Percentiles rank a stretch among this genome's conserved stretches.
These are phyloP conservation scores for Peniophora sp. DNA, from an alignment of 1,284 basidiomycete genomes.

Conservation along the genomic window DNA sequence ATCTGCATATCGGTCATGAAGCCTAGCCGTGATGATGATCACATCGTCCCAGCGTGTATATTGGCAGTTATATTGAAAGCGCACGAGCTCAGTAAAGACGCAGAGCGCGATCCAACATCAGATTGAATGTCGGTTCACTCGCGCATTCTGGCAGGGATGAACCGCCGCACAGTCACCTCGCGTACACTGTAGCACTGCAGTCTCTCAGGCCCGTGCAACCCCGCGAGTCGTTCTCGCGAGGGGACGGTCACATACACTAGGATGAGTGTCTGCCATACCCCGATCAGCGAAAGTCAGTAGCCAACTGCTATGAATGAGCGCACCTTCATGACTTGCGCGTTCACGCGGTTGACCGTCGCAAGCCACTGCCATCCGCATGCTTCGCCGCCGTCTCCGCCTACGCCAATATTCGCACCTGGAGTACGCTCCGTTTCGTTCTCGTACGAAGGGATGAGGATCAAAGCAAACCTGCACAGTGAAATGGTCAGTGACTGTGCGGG, in stretches of 20 bases:
- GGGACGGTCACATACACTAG: conserved; percentile 91
- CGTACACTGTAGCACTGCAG: conserved; percentile 70
- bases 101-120: too few species aligned
- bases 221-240: conserved; percentile 39
- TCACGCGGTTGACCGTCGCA: conserved; percentile 94
- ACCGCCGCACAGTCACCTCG: conserved; percentile 82
- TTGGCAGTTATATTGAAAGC: too few species aligned
- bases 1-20: too few species aligned
- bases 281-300: background rate
- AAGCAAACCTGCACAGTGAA: conserved; percentile 63
- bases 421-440: conserved; percentile 42
- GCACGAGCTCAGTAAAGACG: too few species aligned
- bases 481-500: background rate
- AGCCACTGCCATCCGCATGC: conserved; percentile 93
- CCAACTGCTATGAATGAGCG: conserved; percentile 6
- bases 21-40: too few species aligned
- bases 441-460: conserved; percentile 86
- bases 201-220: conserved; percentile 63
- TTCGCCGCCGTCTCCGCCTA: conserved; percentile 54
- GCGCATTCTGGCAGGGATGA: conserved; percentile 88
- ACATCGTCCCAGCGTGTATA: too few species aligned
- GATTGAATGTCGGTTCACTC: too few species aligned
- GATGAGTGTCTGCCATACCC: conserved; percentile 66
- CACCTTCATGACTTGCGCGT: conserved; percentile 95
- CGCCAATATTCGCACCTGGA: conserved; percentile 15